Percentiles rank a stretch among this genome's conserved stretches.
phyloP scores from a whole-genome alignment of 2,329 filamentous ascomycete genomes.

The Microdochium nivale region DNA sequence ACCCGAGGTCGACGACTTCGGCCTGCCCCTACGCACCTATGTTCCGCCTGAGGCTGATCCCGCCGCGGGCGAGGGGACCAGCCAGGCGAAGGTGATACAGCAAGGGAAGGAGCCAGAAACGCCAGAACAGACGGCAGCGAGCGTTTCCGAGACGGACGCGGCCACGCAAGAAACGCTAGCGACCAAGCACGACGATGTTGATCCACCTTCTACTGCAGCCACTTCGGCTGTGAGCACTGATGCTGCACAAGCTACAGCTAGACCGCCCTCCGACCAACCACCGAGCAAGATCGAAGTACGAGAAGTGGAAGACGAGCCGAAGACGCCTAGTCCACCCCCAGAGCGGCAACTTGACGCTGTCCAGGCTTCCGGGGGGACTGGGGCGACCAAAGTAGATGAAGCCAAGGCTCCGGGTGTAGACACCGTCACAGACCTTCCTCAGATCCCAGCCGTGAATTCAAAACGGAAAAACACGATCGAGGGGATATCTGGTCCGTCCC shows the following conservation, averaged over 20 bases:
- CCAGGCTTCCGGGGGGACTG: neutral
- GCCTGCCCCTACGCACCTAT: constrained; percentile 52
- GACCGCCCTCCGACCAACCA: constrained; percentile 5
- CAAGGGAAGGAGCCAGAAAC: neutral
- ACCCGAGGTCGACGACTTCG: constrained; percentile 60
- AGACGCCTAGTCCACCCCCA: constrained; percentile 12
- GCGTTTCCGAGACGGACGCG: constrained; percentile 13
- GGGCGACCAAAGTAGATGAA: neutral
- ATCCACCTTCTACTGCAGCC: neutral
- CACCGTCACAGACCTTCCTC: neutral
- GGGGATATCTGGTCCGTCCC: constrained; percentile 20
- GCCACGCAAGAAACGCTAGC: constrained; percentile 23
- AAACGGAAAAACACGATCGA: constrained; percentile 9
- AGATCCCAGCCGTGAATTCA: neutral
- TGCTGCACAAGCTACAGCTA: neutral
- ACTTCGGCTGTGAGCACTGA: neutral
- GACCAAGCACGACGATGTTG: constrained; percentile 13
- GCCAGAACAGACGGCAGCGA: constrained; percentile 6
- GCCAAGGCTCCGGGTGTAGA: neutral
- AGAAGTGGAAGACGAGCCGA: constrained; percentile 10
- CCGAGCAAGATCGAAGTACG: constrained; percentile 2
- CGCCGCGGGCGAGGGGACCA: constrained; percentile 4
- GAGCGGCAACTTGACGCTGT: constrained; percentile 6
- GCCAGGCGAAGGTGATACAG: constrained; percentile 1
- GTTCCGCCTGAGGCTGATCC: constrained; percentile 18